phyloP scores from a whole-genome alignment of 768 basidiomycete species.

The Dioszegia hungarica region DNA sequence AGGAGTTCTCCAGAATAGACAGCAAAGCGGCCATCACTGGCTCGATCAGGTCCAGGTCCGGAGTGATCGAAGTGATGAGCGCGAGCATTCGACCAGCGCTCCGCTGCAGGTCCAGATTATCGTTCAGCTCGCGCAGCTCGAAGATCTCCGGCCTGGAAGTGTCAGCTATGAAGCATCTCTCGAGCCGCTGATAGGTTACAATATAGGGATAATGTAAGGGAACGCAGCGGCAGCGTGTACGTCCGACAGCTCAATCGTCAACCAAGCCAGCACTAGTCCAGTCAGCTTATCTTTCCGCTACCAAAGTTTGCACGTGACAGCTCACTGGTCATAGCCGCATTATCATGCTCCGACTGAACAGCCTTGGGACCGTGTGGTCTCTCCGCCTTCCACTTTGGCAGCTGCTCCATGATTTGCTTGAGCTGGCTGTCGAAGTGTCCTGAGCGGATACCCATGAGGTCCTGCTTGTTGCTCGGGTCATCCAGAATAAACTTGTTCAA shows the following conservation, averaged over 20 bases:
- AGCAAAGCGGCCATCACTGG: conserved; percentile 69
- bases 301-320: neutral
- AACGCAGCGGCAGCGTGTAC: conserved; percentile 69
- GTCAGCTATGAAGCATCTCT: conserved; percentile 11
- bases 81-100: conserved; percentile 76
- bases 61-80: conserved; percentile 73
- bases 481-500: conserved; percentile 62
- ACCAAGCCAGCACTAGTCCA: conserved; percentile 66
- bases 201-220: conserved; percentile 68
- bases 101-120: conserved; percentile 69
- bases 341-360: conserved; percentile 83
- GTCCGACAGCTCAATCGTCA: conserved; percentile 71
- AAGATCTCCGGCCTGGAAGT: conserved; percentile 71
- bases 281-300: neutral
- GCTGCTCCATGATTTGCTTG: conserved; percentile 56
- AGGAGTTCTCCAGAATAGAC: conserved; percentile 71
- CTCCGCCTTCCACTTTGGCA: conserved; percentile 68
- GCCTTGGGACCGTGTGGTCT: conserved; percentile 81
- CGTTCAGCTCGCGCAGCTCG: conserved; percentile 84
- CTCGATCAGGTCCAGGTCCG: conserved; percentile 63
- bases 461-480: conserved; percentile 56
- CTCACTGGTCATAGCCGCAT: conserved; percentile 76
- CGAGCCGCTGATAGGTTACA: conserved; percentile 56
- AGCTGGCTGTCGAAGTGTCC: conserved; percentile 61
- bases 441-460: conserved; percentile 71